Base-by-base conservation (phyloP, 2,329 filamentous ascomycete genomes). In the Colletotrichum sp. region DNA sequence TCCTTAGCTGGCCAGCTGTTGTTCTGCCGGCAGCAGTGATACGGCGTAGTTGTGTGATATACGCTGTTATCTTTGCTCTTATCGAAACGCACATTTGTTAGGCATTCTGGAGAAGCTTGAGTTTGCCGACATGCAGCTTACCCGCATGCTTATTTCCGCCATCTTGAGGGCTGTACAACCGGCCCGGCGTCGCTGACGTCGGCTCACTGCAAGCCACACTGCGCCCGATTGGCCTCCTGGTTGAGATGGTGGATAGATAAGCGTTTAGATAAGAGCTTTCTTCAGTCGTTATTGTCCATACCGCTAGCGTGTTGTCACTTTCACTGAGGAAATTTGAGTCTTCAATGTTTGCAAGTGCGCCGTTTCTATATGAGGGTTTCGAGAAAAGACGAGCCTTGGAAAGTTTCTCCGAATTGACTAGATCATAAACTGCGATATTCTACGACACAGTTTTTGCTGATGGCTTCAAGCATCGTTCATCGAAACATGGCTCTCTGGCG, bases 351-450 rank as follows among this genome's bases (percentile, higher is more conserved):
- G 36, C 2, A 39, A 18, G 16, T 18, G 1, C 36, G 16, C 36
- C 8, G 36, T 5, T 5, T 39, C 36, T 9, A 2, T 39, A 1
- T 16, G 15, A 8, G 34, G 3, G 34, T 16, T 36, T 16, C 1
- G 34, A 8, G 34, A 36, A 16, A 16, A 8, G 13, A 4, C 1
- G 34, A 16, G 0, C 32, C 15, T 2, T 3, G 3, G 3, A 36
- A 16, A 16, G 6, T 16, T 16, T 36, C 13, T 36, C 15, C 16
- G 3, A 2, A 39, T 16, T 39, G 16, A 6, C 36, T 44, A 1
- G 0, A 10, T 44, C 16, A 18, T 9, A 9, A 6, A 1, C 0
- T 39, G 2, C 5, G 16, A n/a, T 2, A 5, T 5, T 9, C 36
- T 18, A 18, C 16, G 16, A 18, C 16, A 6, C 5, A 44, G 6